Base-by-base conservation (phyloP, 169 alveolate species). In the Ichthyophthirius multifiliis region DNA sequence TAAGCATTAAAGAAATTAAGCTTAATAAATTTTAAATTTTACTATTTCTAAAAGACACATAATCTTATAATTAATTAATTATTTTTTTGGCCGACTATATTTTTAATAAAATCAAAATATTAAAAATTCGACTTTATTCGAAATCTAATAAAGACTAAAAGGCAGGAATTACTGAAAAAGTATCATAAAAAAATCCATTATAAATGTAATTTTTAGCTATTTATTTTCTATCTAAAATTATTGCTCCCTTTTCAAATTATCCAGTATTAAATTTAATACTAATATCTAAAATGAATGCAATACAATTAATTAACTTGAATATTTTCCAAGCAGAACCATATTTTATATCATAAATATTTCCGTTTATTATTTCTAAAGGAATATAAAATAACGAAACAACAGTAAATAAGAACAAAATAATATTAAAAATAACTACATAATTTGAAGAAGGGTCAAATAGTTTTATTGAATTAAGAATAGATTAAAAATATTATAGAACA, bases 231-330 rank as follows among this genome's bases (percentile, higher is more conserved):
- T 39, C 16, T 32, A 20, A 39, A 0, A 67, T 23, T 39, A 67
- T 67, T 15, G 20, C 31, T 16, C 77, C 77, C 12, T 67, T 67
- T 39, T 32, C 47, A 39, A 34, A 67, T 18, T 39, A 16, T 7
- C 77, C 77, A 7, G 77, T 67, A 67, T 67, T 67, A 39, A 67
- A 67, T 39, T 67, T 67, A 3, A 67, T 37, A 9, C 35, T 37
- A n/a, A 67, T 67, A 39, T 67, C 77, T 20, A 41, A 41, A 67
- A 67, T 34, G 27, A 67, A 67, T 20, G 71, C 71, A 27, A 16
- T 5, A 18, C 71, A 55, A 27, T 55, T 55, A 0, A 55, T 10
- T 20, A 23, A n/a, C 31, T 55, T 55, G 71, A 20, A 55, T 13
- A 55, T 0, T 10, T 27, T 27, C 71, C 71, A 55, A 10, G 71